A percentile compares a stretch with the other conserved stretches of the same genome.
Evolutionary conservation across 192 early-diverging fungal species (phyloP).

Genomic region (Linnemannia exigua): DNA sequence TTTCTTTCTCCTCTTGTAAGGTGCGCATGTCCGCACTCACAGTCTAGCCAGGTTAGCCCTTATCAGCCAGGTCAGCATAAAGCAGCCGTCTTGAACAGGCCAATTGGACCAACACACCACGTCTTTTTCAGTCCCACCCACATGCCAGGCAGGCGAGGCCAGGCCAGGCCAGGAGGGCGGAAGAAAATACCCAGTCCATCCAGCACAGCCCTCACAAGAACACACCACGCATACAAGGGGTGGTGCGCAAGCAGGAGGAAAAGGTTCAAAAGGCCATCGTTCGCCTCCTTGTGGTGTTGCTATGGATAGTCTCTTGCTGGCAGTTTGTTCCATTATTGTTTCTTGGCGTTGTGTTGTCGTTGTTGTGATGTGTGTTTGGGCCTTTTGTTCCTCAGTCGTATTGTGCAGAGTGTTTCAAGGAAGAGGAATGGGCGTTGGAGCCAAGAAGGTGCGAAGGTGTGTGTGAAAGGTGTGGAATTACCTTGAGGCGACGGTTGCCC

Average conservation of each 20-base stretch:
- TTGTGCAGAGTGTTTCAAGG: neutral
- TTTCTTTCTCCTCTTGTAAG: neutral
- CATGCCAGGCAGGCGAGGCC: neutral
- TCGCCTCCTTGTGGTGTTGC: neutral
- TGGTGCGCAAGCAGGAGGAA: neutral
- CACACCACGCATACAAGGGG: neutral
- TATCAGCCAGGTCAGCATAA: neutral
- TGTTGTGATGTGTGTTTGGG: too few relatives aligned
- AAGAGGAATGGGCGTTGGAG: too few relatives aligned
- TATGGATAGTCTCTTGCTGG: neutral
- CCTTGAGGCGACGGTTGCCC: constrained; percentile 45
- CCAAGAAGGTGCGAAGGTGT: neutral
- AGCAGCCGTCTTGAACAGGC: neutral
- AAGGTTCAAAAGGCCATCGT: neutral
- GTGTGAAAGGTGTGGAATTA: neutral
- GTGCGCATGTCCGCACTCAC: neutral
- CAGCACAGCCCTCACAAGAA: constrained; percentile 10
- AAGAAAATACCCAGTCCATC: neutral
- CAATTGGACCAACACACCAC: neutral
- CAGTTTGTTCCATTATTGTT: constrained; percentile 8
- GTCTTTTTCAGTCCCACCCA: neutral
- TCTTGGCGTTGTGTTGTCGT: constrained; percentile 7
- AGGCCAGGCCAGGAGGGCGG: neutral
- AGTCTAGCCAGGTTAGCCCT: neutral
- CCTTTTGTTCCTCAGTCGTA: too few relatives aligned